Conservation (phyloP, 139 green algal genomes). For the Chlamydomonas incerta region DNA sequence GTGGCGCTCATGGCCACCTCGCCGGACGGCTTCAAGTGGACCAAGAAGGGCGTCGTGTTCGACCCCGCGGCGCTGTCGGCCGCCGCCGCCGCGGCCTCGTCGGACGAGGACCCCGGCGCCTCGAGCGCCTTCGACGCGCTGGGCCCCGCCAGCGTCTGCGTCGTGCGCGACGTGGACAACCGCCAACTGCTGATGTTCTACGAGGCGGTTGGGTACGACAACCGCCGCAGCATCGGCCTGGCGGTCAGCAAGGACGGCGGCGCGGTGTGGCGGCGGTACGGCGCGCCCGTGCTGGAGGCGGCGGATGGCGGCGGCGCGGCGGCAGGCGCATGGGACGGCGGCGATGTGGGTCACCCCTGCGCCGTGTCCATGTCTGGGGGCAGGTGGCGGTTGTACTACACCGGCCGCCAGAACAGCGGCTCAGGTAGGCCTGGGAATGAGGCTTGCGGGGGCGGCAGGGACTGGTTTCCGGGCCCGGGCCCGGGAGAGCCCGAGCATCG, state of each 20-base stretch:
- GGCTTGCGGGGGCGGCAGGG: too few relatives aligned
- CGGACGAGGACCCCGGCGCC: not conserved
- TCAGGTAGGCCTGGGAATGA: slow-evolving; percentile 13
- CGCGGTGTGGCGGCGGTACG: slow-evolving; percentile 67
- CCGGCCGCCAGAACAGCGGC: slow-evolving; percentile 42
- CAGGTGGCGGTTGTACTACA: slow-evolving; percentile 89
- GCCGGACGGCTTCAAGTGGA: slow-evolving; percentile 82
- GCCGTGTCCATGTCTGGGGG: slow-evolving; percentile 84
- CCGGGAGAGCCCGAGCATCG: too few relatives aligned
- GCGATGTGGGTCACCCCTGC: slow-evolving; percentile 84
- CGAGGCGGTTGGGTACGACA: slow-evolving; percentile 81
- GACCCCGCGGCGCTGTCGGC: slow-evolving; percentile 58
- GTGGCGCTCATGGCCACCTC: slow-evolving; percentile 80
- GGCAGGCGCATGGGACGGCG: slow-evolving; percentile 77
- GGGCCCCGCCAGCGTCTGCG: slow-evolving; percentile 63
- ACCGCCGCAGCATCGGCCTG: slow-evolving; percentile 78
- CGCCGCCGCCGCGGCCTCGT: not conserved
- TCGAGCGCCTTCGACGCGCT: slow-evolving; percentile 66
- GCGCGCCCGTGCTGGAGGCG: slow-evolving; percentile 41
- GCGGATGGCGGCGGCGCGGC: not conserved
- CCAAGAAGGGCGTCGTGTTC: slow-evolving; percentile 67
- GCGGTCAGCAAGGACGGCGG: slow-evolving; percentile 85
- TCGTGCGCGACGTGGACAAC: slow-evolving; percentile 81
- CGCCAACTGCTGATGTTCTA: slow-evolving; percentile 93
- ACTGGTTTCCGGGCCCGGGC: too few relatives aligned